phyloP scores from a whole-genome alignment of 768 basidiomycete genomes.

The Macrolepiota fuliginosa region DNA sequence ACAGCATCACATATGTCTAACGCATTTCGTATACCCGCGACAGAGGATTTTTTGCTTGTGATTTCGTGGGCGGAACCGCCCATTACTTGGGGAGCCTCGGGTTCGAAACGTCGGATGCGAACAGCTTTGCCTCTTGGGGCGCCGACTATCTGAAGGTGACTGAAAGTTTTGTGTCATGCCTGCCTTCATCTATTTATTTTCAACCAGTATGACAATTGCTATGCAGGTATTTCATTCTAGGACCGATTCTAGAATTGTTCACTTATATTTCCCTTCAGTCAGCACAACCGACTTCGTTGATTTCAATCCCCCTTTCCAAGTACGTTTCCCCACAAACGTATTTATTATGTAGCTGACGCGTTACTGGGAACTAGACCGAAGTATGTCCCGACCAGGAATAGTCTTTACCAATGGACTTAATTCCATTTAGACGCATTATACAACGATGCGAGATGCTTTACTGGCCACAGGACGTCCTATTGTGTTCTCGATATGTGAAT shows the following conservation, averaged over 20 bases:
- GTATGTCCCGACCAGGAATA: constrained; percentile 18
- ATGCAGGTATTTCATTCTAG: constrained; percentile 30
- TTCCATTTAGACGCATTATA: constrained; percentile 34
- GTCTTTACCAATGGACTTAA: neutral
- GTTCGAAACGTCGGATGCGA: constrained; percentile 45
- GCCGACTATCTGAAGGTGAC: constrained; percentile 42
- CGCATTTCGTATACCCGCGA: neutral
- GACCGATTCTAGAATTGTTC: neutral
- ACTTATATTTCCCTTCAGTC: constrained; percentile 18
- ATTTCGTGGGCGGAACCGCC: constrained; percentile 42
- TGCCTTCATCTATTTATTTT: neutral
- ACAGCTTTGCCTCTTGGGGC: constrained; percentile 47
- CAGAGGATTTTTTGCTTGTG: constrained; percentile 44
- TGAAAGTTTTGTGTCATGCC: neutral
- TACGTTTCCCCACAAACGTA: neutral
- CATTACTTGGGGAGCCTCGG: constrained; percentile 45
- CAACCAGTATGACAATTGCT: constrained; percentile 47
- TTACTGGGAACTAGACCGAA: constrained; percentile 27
- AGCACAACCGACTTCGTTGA: constrained; percentile 45
- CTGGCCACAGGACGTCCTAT: constrained; percentile 42
- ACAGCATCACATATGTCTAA: neutral
- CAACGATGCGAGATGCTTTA: constrained; percentile 45
- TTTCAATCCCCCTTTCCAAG: constrained; percentile 38
- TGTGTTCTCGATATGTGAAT: constrained; percentile 49
- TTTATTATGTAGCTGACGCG: neutral